Base-by-base conservation (phyloP, 768 basidiomycete genomes). In the Tylopilus rubrobrunneus region DNA sequence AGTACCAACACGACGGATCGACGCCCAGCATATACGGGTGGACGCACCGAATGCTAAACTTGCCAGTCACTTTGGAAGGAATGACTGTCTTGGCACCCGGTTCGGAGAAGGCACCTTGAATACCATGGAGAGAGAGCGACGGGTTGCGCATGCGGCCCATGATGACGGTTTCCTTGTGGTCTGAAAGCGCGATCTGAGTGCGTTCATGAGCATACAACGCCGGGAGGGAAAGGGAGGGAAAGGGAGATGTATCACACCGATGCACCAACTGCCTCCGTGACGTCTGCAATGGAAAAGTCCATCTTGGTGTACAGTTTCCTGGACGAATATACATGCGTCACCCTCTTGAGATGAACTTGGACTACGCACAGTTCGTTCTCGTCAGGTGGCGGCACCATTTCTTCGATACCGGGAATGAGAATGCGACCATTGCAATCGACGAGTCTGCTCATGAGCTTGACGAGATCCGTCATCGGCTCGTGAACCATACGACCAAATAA, bases 61-160 rank as follows among this genome's bases (percentile, higher is more conserved):
- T 97, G 42, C 94, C 94, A 36, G 80, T 69, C 11, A 89, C 91
- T 54, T 85, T 85, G 33, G 92, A 92, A 0, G 95, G 95, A 55
- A 98, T 98, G 64, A 98, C 95, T 0, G 95, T 97, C 82, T 92
- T 93, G n/a, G 17, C 79, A 82, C 3, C 91, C 0, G 81, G 78
- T 0, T 82, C 84, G 50, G 82, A 89, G 76, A 95, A 97, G 2
- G 94, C 96, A 45, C 95, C 94, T 71, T 98, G 91, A 62, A 98
- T 95, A 12, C 96, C 96, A 67, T 98, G 95, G 25, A 25, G 25
- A 5, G 25, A 25, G 57, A 98, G 79, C 54, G 86, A 88, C 2
- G 95, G 90, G 61, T 82, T 76, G 33, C 93, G 83, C 95, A 98
- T 98, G 61, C 92, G 84, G 37, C 89, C 91, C 94, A 96, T 98